Evolutionary conservation across 2,329 filamentous ascomycete species (phyloP), one percentile per base, ranked within the genome.

Genomic region (Aspergillus ruber): DNA sequence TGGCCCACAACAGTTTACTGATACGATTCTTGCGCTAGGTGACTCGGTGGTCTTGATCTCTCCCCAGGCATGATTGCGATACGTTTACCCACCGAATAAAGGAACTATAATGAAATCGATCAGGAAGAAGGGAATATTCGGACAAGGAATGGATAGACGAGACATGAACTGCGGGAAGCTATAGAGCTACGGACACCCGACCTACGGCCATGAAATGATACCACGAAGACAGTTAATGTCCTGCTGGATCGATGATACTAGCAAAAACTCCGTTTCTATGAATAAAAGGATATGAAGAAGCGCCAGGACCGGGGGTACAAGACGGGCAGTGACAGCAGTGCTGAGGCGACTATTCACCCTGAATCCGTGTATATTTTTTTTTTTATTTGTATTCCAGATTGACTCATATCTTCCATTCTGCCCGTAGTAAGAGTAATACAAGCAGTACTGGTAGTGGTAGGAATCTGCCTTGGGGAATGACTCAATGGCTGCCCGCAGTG

Each of bases 1-100:
- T 12, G 36, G 15, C 18, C 9, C 13, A 23, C 10, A 43, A 17
- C 42, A 32, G 23, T 10, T 33, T 43, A 43, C 58, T 64, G 47
- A 67, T 60, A 17, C 56, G 7, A 58, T 21, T 53, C 60, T n/a
- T 56, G 20, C 23, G 46, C 35, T 54, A 87, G 84, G 84, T 55
- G 84, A 87, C 60, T 86, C 84, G 50, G 84, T 88, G 46, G 82
- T 87, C 50, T 75, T 87, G 60, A 85, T 86, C 59, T 86, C 84
- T 46, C 83, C 83, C 12, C 78, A 81, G 57, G 75, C 73, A 46
- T 71, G 58, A 63, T 61, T 50, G 12, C 13, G 15, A 18, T n/a
- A 15, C 9, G 12, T 41, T 45, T 46, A 35, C 40, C 44, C 42
- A 39, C 35, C 46, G 21, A 36, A 49, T 43, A 7, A 29, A 29